Evolutionary conservation across 2,329 filamentous ascomycete genomes (phyloP).

Genomic region (Pyricularia grisea): DNA sequence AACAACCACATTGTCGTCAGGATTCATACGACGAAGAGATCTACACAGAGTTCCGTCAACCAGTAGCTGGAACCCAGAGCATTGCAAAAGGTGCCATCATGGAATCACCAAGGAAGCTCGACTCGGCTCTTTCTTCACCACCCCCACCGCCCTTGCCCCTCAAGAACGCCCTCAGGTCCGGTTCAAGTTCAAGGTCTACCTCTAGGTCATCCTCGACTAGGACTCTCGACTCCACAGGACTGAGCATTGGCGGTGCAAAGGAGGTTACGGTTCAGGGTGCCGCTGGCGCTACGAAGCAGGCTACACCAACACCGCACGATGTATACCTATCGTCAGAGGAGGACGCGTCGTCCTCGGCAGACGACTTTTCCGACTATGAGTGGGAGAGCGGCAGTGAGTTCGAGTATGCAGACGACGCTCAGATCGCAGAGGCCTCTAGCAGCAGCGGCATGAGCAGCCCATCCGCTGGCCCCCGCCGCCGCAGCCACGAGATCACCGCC

Average conservation of each 20-base stretch:
- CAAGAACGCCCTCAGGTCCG: conserved; percentile 37
- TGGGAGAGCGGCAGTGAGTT: conserved; percentile 34
- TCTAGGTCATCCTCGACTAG: conserved; percentile 7
- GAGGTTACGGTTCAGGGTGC: conserved; percentile 3
- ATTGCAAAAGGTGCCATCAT: background rate
- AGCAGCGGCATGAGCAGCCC: conserved; percentile 4
- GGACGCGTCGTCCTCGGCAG: conserved; percentile 52
- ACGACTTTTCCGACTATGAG: conserved; percentile 45
- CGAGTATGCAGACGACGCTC: conserved; percentile 8
- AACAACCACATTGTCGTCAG: conserved; percentile 2
- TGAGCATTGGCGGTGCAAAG: background rate
- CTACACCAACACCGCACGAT: conserved; percentile 34
- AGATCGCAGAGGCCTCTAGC: background rate
- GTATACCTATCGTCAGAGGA: conserved; percentile 58
- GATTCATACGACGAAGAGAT: conserved; percentile 5
- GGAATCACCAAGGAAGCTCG: background rate
- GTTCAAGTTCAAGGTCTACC: conserved; percentile 29
- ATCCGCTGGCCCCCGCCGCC: conserved; percentile 18
- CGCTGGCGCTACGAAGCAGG: background rate
- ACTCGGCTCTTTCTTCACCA: background rate
- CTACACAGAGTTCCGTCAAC: conserved; percentile 1
- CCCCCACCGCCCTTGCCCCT: conserved; percentile 36
- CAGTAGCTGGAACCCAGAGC: background rate
- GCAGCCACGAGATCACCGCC: conserved; percentile 45
- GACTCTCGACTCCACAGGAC: background rate